Conservation (phyloP, 2,329 filamentous ascomycete species). For the Aaosphaeria arxii region DNA sequence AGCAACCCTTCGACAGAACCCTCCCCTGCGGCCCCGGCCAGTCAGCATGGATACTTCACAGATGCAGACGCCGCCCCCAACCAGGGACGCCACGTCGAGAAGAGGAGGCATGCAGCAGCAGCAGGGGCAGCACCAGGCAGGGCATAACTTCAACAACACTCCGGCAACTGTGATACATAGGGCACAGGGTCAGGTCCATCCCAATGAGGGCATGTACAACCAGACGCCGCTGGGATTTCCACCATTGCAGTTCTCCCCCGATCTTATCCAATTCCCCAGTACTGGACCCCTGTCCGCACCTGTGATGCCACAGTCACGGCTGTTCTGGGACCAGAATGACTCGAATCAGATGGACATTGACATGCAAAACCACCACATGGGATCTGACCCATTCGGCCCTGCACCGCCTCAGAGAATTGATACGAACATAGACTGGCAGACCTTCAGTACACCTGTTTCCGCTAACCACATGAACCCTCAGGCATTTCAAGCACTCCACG, state of each 20-base stretch:
- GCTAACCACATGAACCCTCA: slow-evolving; percentile 31
- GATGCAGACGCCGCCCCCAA: slow-evolving; percentile 63
- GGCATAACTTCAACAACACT: slow-evolving; percentile 21
- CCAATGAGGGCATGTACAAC: slow-evolving; percentile 28
- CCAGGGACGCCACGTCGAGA: slow-evolving; percentile 52
- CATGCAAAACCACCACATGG: slow-evolving; percentile 14
- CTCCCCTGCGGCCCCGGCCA: slow-evolving; percentile 16
- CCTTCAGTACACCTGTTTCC: slow-evolving; percentile 24
- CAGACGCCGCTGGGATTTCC: slow-evolving; percentile 47
- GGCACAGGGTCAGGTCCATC: slow-evolving; percentile 30
- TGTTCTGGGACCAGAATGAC: slow-evolving; percentile 37
- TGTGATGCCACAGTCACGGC: slow-evolving; percentile 50
- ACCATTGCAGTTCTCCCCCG: slow-evolving; percentile 56
- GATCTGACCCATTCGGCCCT: slow-evolving; percentile 32
- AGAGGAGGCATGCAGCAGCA: slow-evolving; percentile 32
- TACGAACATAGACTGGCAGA: slow-evolving; percentile 27
- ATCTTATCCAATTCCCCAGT: slow-evolving; percentile 53
- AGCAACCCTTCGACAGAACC: slow-evolving; percentile 13
- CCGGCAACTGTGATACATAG: slow-evolving; percentile 42
- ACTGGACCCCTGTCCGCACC: slow-evolving; percentile 56
- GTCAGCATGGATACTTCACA: slow-evolving; percentile 42
- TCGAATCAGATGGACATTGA: slow-evolving; percentile 33
- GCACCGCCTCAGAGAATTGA: slow-evolving; percentile 31
- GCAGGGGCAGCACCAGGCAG: slow-evolving; percentile 4
- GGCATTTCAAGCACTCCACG: slow-evolving; percentile 31